Conservation (phyloP, 2,329 filamentous ascomycete genomes). For the Arthrobotrys sinensis region DNA sequence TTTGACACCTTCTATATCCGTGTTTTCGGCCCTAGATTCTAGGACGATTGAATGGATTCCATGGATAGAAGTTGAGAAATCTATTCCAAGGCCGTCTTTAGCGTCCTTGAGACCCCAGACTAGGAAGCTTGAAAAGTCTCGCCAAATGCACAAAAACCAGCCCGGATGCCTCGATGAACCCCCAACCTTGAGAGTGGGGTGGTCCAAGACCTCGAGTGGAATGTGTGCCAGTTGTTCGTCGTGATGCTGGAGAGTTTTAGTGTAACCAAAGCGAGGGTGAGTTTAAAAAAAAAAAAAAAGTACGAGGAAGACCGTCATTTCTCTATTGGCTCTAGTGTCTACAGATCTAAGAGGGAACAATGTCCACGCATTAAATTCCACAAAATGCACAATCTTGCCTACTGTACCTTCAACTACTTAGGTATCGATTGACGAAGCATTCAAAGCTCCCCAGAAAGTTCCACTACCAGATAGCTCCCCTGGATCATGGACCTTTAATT, state of each 20-base stretch:
- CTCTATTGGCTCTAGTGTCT: slow-evolving; percentile 47
- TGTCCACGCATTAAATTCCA: slow-evolving; percentile 40
- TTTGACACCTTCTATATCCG: slow-evolving; percentile 50
- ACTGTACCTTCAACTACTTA: slow-evolving; percentile 10
- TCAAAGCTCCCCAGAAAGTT: slow-evolving; percentile 10
- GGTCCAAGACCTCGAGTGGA: slow-evolving; percentile 22
- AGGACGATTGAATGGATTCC: slow-evolving; percentile 41
- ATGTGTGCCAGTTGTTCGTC: slow-evolving; percentile 44
- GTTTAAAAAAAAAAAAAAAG: not conserved
- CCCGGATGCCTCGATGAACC: slow-evolving; percentile 34
- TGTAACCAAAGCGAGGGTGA: slow-evolving; percentile 41
- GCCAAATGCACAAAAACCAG: slow-evolving; percentile 30
- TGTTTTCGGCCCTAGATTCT: slow-evolving; percentile 32
- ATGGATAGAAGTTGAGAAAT: slow-evolving; percentile 51
- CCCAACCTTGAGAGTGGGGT: slow-evolving; percentile 51
- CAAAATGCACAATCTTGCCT: slow-evolving; percentile 23
- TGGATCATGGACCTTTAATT: slow-evolving; percentile 25
- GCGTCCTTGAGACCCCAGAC: slow-evolving; percentile 44
- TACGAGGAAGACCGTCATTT: slow-evolving; percentile 42
- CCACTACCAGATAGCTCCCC: slow-evolving; percentile 29
- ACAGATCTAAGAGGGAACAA: not conserved
- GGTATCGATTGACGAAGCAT: slow-evolving; percentile 47
- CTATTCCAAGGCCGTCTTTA: slow-evolving; percentile 22
- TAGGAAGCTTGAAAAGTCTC: slow-evolving; percentile 56
- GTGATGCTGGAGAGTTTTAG: slow-evolving; percentile 35